These are phyloP conservation scores for Yamadazyma endophytica DNA, from an alignment of 805 yeast genomes.

Conservation along the genomic window DNA sequence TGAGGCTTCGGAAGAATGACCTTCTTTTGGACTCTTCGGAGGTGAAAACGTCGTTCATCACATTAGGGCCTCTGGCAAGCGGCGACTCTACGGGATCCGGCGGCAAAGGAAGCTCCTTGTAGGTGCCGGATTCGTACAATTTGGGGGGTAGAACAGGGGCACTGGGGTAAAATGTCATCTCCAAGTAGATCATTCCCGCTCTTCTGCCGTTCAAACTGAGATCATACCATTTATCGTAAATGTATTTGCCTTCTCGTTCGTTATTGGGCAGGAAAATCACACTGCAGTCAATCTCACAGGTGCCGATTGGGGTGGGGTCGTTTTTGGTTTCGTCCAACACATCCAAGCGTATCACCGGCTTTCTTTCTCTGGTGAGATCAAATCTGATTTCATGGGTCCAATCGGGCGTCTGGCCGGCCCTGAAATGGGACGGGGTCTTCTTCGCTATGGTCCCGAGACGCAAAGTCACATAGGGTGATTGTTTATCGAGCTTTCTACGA, in stretches of 20 bases:
- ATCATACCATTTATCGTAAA: conserved; percentile 83
- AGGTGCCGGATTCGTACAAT: conserved; percentile 8
- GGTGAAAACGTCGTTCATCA: conserved; percentile 23
- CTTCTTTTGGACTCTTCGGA: conserved; percentile 7
- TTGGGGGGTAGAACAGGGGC: conserved; percentile 43
- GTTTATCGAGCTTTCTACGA: conserved; percentile 82
- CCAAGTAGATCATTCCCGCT: conserved; percentile 87
- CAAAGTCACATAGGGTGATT: conserved; percentile 83
- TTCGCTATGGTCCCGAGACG: conserved; percentile 79
- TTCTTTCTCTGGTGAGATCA: conserved; percentile 58
- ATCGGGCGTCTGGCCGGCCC: conserved; percentile 94
- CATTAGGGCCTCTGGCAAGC: conserved; percentile 9
- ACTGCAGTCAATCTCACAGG: conserved; percentile 71
- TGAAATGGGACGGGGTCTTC: conserved; percentile 66
- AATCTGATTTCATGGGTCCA: conserved; percentile 80
- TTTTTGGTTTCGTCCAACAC: conserved; percentile 81
- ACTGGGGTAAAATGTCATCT: conserved; percentile 83
- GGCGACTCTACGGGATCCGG: conserved; percentile 14
- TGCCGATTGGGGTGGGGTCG: conserved; percentile 85
- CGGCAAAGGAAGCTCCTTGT: conserved; percentile 7
- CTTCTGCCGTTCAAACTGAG: conserved; percentile 62
- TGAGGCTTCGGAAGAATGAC: conserved; percentile 7
- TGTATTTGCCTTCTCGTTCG: conserved; percentile 53
- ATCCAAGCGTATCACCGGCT: conserved; percentile 62
- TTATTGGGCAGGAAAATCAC: conserved; percentile 60